phyloP scores from a whole-genome alignment of 129 eudicot genomes.

The Apium graveolens region DNA sequence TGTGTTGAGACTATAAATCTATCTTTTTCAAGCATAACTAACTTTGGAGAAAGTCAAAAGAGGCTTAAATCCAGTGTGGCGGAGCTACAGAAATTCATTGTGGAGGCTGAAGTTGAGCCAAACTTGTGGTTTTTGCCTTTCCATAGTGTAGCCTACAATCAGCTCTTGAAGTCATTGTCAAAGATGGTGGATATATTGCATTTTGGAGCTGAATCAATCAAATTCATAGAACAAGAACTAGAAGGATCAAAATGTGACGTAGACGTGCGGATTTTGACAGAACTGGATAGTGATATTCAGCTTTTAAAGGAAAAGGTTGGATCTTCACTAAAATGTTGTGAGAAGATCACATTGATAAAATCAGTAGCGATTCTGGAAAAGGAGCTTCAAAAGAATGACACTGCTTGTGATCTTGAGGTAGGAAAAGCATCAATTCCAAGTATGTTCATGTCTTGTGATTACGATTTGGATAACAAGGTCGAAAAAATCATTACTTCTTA shows the following conservation, averaged over 20 bases:
- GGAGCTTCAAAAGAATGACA: conserved; percentile 29
- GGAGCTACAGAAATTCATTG: conserved; percentile 50
- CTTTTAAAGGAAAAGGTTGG: conserved; percentile 34
- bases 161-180: conserved; percentile 42
- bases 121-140: conserved; percentile 88
- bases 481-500: conserved; percentile 26
- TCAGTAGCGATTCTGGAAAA: conserved; percentile 38
- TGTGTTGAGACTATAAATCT: conserved; percentile 25
- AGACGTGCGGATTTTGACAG: conserved; percentile 20
- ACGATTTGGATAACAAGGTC: conserved; percentile 33
- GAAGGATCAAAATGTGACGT: conserved; percentile 10
- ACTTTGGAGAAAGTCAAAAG: conserved; percentile 21
- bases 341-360: conserved; percentile 48
- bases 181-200: conserved; percentile 43
- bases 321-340: conserved; percentile 44
- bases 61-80: conserved; percentile 34
- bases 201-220: conserved; percentile 40
- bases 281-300: conserved; percentile 47
- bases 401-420: conserved; percentile 40
- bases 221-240: conserved; percentile 35
- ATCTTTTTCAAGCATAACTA: conserved; percentile 3
- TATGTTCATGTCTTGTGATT: conserved; percentile 17
- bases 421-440: conserved; percentile 29
- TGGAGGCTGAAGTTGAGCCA: conserved; percentile 85
- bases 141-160: conserved; percentile 40